phyloP scores from a whole-genome alignment of 306 rosid species.

The Benincasa hispida region DNA sequence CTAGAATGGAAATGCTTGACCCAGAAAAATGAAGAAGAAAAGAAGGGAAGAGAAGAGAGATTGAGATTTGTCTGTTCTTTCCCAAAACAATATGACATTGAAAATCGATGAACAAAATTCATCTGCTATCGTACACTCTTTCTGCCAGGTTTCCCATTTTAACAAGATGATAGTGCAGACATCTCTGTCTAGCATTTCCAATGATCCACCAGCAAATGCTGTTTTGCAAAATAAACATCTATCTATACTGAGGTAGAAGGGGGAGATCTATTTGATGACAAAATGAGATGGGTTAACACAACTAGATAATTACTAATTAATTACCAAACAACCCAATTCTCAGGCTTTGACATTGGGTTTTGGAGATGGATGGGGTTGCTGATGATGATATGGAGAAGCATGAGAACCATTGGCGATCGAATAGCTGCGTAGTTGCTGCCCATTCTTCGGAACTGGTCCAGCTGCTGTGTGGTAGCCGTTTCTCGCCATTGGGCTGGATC shows the following conservation, averaged over 20 bases:
- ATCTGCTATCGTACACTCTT: slow-evolving; percentile 11
- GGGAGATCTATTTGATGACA: slow-evolving; percentile 2
- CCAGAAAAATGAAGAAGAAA: background rate
- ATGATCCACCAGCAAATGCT: slow-evolving; percentile 48
- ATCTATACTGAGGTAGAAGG: slow-evolving; percentile 8
- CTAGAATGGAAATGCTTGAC: background rate
- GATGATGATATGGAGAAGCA: slow-evolving; percentile 90
- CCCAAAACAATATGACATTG: slow-evolving; percentile 9
- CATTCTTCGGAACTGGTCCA: slow-evolving; percentile 47
- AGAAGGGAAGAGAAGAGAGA: background rate
- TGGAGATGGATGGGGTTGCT: slow-evolving; percentile 71
- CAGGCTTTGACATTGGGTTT: slow-evolving; percentile 68
- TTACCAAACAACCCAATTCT: slow-evolving; percentile 25
- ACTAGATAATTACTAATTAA: slow-evolving; percentile 6
- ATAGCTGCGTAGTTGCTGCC: slow-evolving; percentile 64
- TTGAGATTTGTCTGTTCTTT: background rate
- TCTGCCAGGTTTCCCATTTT: slow-evolving; percentile 24
- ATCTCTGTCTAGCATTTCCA: slow-evolving; percentile 33
- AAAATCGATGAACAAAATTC: slow-evolving; percentile 9
- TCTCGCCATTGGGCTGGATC: slow-evolving; percentile 60
- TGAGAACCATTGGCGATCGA: slow-evolving; percentile 59
- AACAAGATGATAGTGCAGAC: slow-evolving; percentile 27
- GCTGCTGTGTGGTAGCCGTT: slow-evolving; percentile 41
- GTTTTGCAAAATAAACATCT: slow-evolving; percentile 1
- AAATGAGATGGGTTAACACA: slow-evolving; percentile 19